phyloP scores from a whole-genome alignment of 768 basidiomycete genomes.

The Leucocoprinus sp. region DNA sequence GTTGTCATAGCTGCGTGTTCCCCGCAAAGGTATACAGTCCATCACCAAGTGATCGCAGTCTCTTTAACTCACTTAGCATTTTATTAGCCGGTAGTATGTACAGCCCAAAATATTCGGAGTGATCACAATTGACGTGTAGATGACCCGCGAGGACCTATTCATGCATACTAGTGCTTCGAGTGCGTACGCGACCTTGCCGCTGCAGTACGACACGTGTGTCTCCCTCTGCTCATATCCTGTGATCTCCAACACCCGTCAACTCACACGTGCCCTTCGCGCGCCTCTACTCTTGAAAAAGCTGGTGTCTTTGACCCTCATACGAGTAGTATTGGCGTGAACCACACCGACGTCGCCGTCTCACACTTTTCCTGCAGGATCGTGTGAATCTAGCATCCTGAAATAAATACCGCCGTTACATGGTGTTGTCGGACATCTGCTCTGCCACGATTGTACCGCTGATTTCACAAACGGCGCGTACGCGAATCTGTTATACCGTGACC shows the following conservation, averaged over 20 bases:
- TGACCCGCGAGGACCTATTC: constrained; percentile 96
- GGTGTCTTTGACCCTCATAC: constrained; percentile 87
- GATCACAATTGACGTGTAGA: constrained; percentile 42
- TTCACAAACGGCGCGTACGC: constrained; percentile 70
- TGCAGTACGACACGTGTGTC: constrained; percentile 77
- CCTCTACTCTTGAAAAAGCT: constrained; percentile 81
- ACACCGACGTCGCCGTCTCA: constrained; percentile 95
- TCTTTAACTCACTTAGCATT: no score
- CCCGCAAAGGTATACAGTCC: constrained; percentile 74
- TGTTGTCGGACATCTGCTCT: constrained; percentile 92
- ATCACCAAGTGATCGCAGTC: not conserved
- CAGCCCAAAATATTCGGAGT: not conserved
- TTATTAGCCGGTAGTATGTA: constrained; percentile 74
- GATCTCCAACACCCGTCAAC: constrained; percentile 99
- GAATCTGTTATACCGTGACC: constrained; percentile 64
- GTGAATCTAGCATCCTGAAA: constrained; percentile 57
- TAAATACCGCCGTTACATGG: constrained; percentile 72
- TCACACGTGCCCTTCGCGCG: constrained; percentile 97
- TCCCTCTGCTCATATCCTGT: constrained; percentile 91
- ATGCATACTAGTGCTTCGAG: constrained; percentile 98
- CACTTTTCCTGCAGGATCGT: constrained; percentile 77
- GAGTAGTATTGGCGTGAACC: constrained; percentile 94
- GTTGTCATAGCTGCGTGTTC: constrained; percentile 99
- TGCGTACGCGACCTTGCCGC: constrained; percentile 91
- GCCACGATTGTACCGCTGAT: constrained; percentile 97